Evolutionary conservation across 129 eudicot genomes (phyloP).

Genomic region (Gnaphalium uliginosum): DNA sequence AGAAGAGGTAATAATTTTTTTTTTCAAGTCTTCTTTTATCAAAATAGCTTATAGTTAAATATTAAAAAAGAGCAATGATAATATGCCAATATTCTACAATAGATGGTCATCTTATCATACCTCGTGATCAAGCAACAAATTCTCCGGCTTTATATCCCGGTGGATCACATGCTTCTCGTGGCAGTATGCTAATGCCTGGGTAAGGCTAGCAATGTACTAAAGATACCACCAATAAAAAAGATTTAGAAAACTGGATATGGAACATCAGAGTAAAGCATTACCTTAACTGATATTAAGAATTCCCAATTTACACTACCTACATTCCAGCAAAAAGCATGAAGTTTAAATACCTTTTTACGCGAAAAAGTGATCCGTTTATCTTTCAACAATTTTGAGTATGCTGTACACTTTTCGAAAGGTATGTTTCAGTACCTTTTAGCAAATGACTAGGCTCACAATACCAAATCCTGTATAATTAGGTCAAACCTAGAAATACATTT

Average conservation of each 20-base stretch:
- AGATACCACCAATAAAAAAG: constrained; percentile 22
- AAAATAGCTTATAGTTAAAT: no score
- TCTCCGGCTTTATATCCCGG: constrained; percentile 97
- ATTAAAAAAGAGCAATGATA: no score
- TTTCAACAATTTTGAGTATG: neutral
- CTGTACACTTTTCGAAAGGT: constrained; percentile 41
- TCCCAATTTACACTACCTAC: neutral
- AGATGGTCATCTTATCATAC: constrained; percentile 33
- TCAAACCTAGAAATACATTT: constrained; percentile 17
- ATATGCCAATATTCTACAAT: neutral
- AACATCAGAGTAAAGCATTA: neutral
- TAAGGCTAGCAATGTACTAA: constrained; percentile 85
- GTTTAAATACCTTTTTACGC: neutral
- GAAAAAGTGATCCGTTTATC: neutral
- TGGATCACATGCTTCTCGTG: constrained; percentile 90
- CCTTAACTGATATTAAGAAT: neutral
- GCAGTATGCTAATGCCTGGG: constrained; percentile 83
- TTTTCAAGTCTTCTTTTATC: neutral
- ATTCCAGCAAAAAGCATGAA: neutral
- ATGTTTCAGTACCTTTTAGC: constrained; percentile 91
- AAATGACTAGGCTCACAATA: neutral
- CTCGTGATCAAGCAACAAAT: constrained; percentile 94
- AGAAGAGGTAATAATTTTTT: no score
- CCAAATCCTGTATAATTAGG: constrained; percentile 20
- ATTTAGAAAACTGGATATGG: constrained; percentile 14